Percentiles rank a stretch among this genome's conserved stretches.
These are phyloP conservation scores for Psilocybe subaeruginosa DNA, from an alignment of 768 basidiomycete species.

Conservation along the genomic window DNA sequence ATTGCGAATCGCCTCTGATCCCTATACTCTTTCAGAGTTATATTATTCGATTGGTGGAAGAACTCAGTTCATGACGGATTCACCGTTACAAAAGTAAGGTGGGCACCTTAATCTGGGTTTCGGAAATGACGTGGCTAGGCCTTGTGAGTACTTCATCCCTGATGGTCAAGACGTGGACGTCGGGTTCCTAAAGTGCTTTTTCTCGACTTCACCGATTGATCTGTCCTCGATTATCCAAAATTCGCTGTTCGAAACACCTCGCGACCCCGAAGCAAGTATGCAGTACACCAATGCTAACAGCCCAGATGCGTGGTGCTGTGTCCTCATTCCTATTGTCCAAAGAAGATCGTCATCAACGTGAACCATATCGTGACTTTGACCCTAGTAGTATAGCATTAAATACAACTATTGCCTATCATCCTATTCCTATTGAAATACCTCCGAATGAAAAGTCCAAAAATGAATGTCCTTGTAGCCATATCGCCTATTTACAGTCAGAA, in stretches of 20 bases:
- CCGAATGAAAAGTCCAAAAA: too few species aligned
- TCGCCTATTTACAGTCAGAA: conserved; percentile 5
- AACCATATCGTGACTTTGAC: too few species aligned
- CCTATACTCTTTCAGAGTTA: not conserved
- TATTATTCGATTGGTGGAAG: not conserved
- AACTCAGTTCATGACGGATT: not conserved
- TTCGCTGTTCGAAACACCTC: conserved; percentile 24
- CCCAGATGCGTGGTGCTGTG: not conserved
- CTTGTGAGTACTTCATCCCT: conserved; percentile 21
- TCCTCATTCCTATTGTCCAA: conserved; percentile 9
- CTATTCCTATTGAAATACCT: too few species aligned
- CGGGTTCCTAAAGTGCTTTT: conserved; percentile 36
- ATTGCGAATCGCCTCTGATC: not conserved
- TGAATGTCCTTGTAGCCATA: too few species aligned
- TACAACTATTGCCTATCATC: too few species aligned
- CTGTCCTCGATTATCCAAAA: conserved; percentile 25
- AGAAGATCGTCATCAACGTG: not conserved
- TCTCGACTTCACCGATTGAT: conserved; percentile 32
- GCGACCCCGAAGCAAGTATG: not conserved
- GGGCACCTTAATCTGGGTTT: conserved; percentile 33
- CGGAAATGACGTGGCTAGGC: conserved; percentile 26
- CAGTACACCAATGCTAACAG: not conserved
- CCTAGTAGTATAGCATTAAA: too few species aligned
- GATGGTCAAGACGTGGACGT: conserved; percentile 31
- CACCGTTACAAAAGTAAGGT: not conserved